Evolutionary conservation across 2,329 filamentous ascomycete genomes (phyloP), one percentile per base, ranked within the genome.

Genomic region (Elsinoe perseae): DNA sequence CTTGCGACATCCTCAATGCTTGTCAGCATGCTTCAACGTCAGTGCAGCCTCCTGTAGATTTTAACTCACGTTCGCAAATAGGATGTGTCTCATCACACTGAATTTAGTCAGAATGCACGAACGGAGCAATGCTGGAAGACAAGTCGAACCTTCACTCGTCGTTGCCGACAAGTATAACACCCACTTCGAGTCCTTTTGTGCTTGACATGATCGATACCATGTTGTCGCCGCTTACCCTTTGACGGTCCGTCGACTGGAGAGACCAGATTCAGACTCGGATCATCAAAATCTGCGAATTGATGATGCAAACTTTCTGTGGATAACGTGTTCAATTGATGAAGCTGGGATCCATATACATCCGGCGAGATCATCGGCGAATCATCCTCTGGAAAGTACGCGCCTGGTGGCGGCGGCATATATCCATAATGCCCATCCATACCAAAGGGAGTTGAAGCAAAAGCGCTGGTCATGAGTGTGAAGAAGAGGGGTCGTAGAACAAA

Each of bases 171-270:
- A 46, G 91, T 97, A 68, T 82, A 96, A 73, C 93, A 98, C 25
- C 93, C 93, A 61, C 90, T 96, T 64, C 93, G 81, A 42, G 93
- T 97, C 63, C 93, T 83, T 60, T 91, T 86, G 69, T 97, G 92
- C 72, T 97, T 97, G 63, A 95, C 86, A 66, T 87, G 85, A 60
- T 95, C 87, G n/a, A 63, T 59, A 12, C 66, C 64, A 32, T 59
- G 59, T 9, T 61, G 56, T 40, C 63, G 63, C 56, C 66, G 61
- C 58, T 65, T 60, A 54, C 66, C 61, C 36, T 65, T 63, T 34
- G 65, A 62, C 50, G 62, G 43, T 30, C 60, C 56, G 38, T 56
- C 61, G 34, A 60, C 63, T 46, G 63, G 61, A 36, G 66, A 61
- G 4, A 63, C 58, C 56, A 65, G 62, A 12, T 59, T 42, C 28